Base-by-base conservation (phyloP, 2,329 filamentous ascomycete species). In the Alternaria brassicae region DNA sequence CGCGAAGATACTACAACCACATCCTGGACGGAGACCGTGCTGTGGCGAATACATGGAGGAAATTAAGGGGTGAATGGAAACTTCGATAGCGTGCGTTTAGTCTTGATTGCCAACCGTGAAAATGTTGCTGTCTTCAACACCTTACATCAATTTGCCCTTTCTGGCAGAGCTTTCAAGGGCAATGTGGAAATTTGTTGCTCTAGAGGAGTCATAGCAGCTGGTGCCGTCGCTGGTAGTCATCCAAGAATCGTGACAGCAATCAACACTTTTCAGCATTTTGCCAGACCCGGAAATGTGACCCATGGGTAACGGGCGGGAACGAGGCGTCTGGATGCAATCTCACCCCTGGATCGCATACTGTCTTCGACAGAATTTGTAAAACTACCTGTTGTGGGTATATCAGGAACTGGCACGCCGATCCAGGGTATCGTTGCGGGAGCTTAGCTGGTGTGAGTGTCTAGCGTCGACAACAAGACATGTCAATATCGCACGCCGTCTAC, bases 401-500 rank as follows among this genome's bases (percentile, higher is more conserved):
- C 13, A 41, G 36, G 37, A 28, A 34, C 34, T 56, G 53, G 53
- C 32, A 56, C 21, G 15, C 23, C 36, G 57, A 48, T 47, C 57
- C 57, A 51, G n/a, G 53, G 40, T 48, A 44, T 45, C 15, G 41
- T 56, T 30, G 34, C 42, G 41, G 34, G 21, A 47, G 53, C 54
- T 53, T 42, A 8, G 42, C 37, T 60, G 40, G 53, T 45, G 54
- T 53, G 30, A 25, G 15, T 52, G 53, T 32, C 41, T 49, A 47
- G 52, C 51, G 40, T 32, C 25, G 32, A 41, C 39, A 49, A 44
- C 34, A 21, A 60, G 47, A 50, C 40, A 39, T 56, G 51, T 52
- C 53, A 45, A 60, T 32, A 47, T 34, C 30, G 49, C 52, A 53
- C 30, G 37, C 52, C 53, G 27, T 45, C 53, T 41, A 36, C 27